phyloP scores from a whole-genome alignment of 176 grass and related monocot genomes.

The Lolium rigidum region DNA sequence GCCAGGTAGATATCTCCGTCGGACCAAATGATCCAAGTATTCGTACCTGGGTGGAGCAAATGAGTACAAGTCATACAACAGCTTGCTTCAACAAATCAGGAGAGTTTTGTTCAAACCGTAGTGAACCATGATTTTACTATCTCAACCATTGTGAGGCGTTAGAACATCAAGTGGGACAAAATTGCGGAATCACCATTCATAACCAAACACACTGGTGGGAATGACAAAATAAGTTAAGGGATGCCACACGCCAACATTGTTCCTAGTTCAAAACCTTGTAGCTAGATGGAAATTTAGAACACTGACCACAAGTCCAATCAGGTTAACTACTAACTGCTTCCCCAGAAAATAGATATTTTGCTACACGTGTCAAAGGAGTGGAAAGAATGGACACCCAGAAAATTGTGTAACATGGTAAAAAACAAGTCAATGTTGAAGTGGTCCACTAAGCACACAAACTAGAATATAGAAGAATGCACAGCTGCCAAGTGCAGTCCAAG shows the following conservation, averaged over 20 bases:
- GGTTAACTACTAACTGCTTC: neutral
- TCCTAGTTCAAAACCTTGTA: neutral
- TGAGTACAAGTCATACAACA: conserved; percentile 9
- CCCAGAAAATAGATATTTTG: neutral
- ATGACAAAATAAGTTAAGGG: neutral
- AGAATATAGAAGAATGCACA: neutral
- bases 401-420: neutral
- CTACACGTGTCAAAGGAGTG: neutral
- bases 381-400: neutral
- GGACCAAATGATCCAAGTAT: conserved; percentile 79
- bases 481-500: conserved; percentile 1
- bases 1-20: conserved; percentile 60
- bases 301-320: neutral
- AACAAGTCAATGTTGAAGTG: neutral
- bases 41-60: conserved; percentile 75
- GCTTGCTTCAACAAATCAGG: neutral
- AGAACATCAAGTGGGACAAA: neutral
- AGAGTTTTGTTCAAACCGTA: neutral
- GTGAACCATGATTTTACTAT: neutral
- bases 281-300: conserved; percentile 9
- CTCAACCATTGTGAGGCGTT: neutral
- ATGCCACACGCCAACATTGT: conserved; percentile 1
- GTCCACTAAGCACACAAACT: neutral
- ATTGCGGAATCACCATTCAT: neutral
- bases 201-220: neutral